These are phyloP conservation scores for Wallemia ichthyophaga DNA, from an alignment of 1,284 basidiomycete species.

Conservation along the genomic window DNA sequence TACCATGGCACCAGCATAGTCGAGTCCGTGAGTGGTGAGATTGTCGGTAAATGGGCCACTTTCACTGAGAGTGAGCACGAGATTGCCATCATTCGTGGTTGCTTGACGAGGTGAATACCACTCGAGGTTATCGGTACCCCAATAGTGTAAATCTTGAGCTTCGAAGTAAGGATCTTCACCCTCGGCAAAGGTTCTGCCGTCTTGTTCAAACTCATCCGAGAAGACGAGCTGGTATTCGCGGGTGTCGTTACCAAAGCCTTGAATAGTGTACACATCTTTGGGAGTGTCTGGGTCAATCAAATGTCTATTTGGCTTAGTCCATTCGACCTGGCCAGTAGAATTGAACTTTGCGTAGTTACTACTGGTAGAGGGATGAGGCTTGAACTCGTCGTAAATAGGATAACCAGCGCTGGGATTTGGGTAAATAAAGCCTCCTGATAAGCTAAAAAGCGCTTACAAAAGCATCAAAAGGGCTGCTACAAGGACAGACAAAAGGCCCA, in stretches of 20 bases:
- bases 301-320: constrained; percentile 4
- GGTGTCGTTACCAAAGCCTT: constrained; percentile 34
- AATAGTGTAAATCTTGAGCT: constrained; percentile 43
- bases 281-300: constrained; percentile 44
- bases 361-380: constrained; percentile 35
- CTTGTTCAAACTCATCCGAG: constrained; percentile 63
- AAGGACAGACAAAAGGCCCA: constrained; percentile 41
- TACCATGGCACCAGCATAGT: constrained; percentile 42
- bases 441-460: constrained; percentile 23
- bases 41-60: constrained; percentile 18
- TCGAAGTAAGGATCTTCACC: constrained; percentile 46
- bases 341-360: constrained; percentile 3
- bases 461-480: constrained; percentile 29
- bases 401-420: constrained; percentile 16
- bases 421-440: background rate
- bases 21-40: constrained; percentile 30
- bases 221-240: constrained; percentile 36
- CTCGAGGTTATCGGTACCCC: constrained; percentile 45
- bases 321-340: background rate
- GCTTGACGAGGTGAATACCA: constrained; percentile 31
- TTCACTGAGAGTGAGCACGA: constrained; percentile 43
- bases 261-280: constrained; percentile 24
- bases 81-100: constrained; percentile 41
- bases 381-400: constrained; percentile 36
- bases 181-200: constrained; percentile 29